Evolutionary conservation across 1,139 yeast species (phyloP), one percentile per base, ranked within the genome.

Genomic region (Saccharomyces hybrid): DNA sequence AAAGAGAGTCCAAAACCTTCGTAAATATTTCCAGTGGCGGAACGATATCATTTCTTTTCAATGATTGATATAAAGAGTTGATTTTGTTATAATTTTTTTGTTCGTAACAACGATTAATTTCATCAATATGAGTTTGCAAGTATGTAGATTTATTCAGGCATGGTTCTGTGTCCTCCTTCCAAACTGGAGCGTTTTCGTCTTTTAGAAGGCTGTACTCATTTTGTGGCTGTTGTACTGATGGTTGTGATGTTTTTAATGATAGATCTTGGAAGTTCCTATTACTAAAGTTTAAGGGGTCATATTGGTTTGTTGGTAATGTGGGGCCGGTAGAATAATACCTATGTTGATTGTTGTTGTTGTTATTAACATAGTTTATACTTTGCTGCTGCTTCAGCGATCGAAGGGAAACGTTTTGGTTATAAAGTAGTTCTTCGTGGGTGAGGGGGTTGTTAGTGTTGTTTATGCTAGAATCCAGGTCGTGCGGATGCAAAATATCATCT

Each of bases 31-130:
- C 70, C 31, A 70, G 53, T 9, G 75, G 48, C 30, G 76, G 75
- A 1, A 68, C 61, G 13, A 73, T 62, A 20, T 63, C 63, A 53
- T 74, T 74, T 58, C 77, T 65, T 58, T 70, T 72, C 52, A 74
- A 57, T 0, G 76, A 72, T 62, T 71, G 70, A 53, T 73, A 74
- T 5, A 72, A 55, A 0, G 76, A 65, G 53, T 73, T 71, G 44
- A 73, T 70, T 52, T 63, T 68, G 55, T 73, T 68, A 55, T 59
- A 68, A 50, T 73, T 67, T 11, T 65, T 53, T 11, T 48, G 42
- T 13, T 51, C 54, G 50, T 61, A 66, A 49, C 65, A 62, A 14
- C 53, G 52, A 31, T 61, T 58, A 26, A 70, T 70, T 54, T 68
- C 62, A 5, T 59, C 54, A 3, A 60, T 53, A 49, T 64, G 67